Evolutionary conservation across 1,139 yeast species (phyloP).

Genomic region (Pneumocystis jirovecii): DNA sequence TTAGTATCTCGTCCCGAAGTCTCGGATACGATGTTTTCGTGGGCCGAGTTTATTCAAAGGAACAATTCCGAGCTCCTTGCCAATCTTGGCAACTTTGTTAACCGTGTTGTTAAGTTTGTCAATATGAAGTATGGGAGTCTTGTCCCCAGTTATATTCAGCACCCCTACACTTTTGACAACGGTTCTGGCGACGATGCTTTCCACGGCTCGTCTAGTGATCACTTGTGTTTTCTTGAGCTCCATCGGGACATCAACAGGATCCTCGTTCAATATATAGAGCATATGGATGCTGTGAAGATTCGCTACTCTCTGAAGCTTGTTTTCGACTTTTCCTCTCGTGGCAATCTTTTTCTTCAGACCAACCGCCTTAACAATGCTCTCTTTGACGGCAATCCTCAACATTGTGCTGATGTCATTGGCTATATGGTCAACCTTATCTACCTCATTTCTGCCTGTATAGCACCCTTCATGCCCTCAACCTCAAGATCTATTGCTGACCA

Average conservation of each 20-base stretch:
- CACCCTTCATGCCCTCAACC: conserved; percentile 87
- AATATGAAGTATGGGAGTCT: conserved; percentile 86
- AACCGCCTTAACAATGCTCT: conserved; percentile 83
- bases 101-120: conserved; percentile 80
- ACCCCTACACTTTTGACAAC: conserved; percentile 27
- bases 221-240: conserved; percentile 26
- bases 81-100: conserved; percentile 90
- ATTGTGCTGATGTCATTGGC: conserved; percentile 83
- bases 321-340: conserved; percentile 82
- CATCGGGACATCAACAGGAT: conserved; percentile 36
- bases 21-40: conserved; percentile 89
- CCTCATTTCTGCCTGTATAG: conserved; percentile 59
- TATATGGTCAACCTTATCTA: conserved; percentile 81
- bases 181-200: no score
- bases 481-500: conserved; percentile 54
- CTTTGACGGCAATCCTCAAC: conserved; percentile 58
- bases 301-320: conserved; percentile 84
- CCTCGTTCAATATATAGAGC: conserved; percentile 45
- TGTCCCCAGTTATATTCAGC: conserved; percentile 44
- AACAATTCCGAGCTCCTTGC: conserved; percentile 88
- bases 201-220: no score
- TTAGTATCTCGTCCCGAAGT: conserved; percentile 89
- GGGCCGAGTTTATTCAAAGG: conserved; percentile 89
- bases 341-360: conserved; percentile 88
- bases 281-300: conserved; percentile 66